Evolutionary conservation across 176 grass and related monocot species (phyloP), one percentile per base, ranked within the genome.

Genomic region (Metroxylon sagu): DNA sequence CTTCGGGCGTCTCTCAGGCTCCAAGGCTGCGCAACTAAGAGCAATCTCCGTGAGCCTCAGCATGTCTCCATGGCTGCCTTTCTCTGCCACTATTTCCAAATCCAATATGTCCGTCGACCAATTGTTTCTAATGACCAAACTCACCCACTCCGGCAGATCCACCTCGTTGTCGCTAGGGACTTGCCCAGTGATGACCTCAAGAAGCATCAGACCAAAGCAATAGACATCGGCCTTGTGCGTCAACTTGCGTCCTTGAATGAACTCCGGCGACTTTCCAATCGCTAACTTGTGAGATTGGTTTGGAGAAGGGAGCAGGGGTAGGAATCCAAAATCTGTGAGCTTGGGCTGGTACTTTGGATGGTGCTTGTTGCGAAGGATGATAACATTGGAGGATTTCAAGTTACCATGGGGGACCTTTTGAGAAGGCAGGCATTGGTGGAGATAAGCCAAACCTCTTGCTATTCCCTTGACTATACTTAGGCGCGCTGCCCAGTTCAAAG

Each of bases 41-140:
- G 93, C 93, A 19, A 98, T 79, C 67, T 85, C 76, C 19, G 77
- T 80, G 62, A 98, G 80, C 26, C 78, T 80, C 39, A 98, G 88
- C 88, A 98, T 98, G 27, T 89, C 88, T 54, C 69, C 82, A 56
- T 98, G 88, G 0, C 68, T 72, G 3, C 71, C 79, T 53, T 51
- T 62, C 52, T 92, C 93, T 6, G 25, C 50, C 25, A 83, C 67
- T 72, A 98, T 83, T 76, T 92, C 88, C 15, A 98, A 58, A 77
- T 98, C 93, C 62, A 98, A 43, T 26, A 98, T 82, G 62, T 98
- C 93, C 3, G 84, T 92, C 21, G 93, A 89, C 93, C 81, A 98
- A 56, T 98, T 82, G 59, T 98, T 86, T 63, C 72, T 83, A 14
- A 98, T 70, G n/a, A 82, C 84, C 18, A 85, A 58, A 14, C 79